Percentiles rank a stretch among this genome's conserved stretches.
These are phyloP conservation scores for Pythium scleroteichum DNA, from an alignment of 352 stramenopile species.

Conservation along the genomic window DNA sequence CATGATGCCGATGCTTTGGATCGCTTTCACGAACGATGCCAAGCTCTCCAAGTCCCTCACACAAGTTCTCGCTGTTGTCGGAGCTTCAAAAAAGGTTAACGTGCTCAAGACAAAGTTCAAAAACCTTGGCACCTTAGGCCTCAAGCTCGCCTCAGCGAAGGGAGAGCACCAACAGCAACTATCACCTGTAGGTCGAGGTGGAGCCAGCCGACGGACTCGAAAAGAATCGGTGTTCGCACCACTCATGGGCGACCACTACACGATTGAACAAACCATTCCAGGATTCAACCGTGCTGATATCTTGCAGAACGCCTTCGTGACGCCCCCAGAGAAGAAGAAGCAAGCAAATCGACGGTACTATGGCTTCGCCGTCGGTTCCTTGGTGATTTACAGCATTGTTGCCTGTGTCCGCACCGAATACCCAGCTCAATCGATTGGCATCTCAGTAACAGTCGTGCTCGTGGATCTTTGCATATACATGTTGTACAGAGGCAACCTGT, in stretches of 20 bases:
- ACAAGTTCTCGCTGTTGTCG: constrained; percentile 76
- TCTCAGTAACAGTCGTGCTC: constrained; percentile 65
- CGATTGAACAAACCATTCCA: constrained; percentile 70
- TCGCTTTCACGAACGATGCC: constrained; percentile 89
- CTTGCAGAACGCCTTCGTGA: constrained; percentile 80
- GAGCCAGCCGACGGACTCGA: constrained; percentile 27
- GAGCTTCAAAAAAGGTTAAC: constrained; percentile 75
- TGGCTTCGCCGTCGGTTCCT: constrained; percentile 39
- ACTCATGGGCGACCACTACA: constrained; percentile 79
- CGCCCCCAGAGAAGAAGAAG: constrained; percentile 44
- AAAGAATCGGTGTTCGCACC: constrained; percentile 76
- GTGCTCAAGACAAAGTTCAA: constrained; percentile 83
- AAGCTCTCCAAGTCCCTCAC: constrained; percentile 84
- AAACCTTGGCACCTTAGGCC: constrained; percentile 69
- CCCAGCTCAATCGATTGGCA: constrained; percentile 57
- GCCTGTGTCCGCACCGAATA: constrained; percentile 56
- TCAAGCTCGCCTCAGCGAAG: constrained; percentile 72
- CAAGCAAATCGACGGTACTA: constrained; percentile 61
- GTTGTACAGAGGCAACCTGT: constrained; percentile 60
- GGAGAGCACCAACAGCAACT: constrained; percentile 20
- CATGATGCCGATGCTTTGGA: constrained; percentile 90
- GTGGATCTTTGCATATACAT: constrained; percentile 79
- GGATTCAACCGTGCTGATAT: constrained; percentile 76
- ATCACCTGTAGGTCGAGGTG: background rate
- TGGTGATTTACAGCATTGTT: constrained; percentile 66